Percentiles rank a stretch among this genome's conserved stretches.
Evolutionary conservation across 1,284 basidiomycete species (phyloP).

Genomic region (Ustilago cynodontis): DNA sequence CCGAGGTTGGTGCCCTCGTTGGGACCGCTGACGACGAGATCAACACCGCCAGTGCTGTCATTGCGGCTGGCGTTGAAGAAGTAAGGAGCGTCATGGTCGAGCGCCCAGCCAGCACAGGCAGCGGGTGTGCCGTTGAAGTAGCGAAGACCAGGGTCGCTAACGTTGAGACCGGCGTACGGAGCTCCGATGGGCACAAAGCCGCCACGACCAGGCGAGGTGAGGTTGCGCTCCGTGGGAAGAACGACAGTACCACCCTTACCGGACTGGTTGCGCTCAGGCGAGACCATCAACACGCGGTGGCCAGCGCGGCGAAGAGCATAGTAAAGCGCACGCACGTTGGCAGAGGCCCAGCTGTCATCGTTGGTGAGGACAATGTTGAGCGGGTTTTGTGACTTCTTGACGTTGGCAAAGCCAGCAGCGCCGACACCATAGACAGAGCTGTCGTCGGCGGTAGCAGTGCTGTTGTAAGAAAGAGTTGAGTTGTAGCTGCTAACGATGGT

Average conservation of each 20-base stretch:
- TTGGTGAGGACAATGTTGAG: constrained; percentile 64
- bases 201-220: constrained; percentile 52
- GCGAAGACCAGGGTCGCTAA: constrained; percentile 39
- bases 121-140: constrained; percentile 62
- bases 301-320: constrained; percentile 60
- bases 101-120: constrained; percentile 47
- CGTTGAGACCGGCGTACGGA: constrained; percentile 45
- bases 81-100: constrained; percentile 48
- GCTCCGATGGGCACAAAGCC: constrained; percentile 44
- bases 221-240: constrained; percentile 52
- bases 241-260: constrained; percentile 64
- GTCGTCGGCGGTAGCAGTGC: constrained; percentile 21
- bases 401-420: constrained; percentile 50
- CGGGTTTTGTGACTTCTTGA: constrained; percentile 38
- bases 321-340: constrained; percentile 59
- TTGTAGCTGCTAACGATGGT: constrained; percentile 42
- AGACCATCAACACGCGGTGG: constrained; percentile 58
- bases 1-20: constrained; percentile 58
- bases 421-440: constrained; percentile 43
- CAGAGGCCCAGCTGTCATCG: constrained; percentile 55
- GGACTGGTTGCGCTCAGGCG: constrained; percentile 56
- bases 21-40: constrained; percentile 51
- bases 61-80: constrained; percentile 45
- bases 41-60: constrained; percentile 28
- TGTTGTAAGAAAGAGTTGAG: constrained; percentile 37